Evolutionary conservation across 2,329 filamentous ascomycete species (phyloP), one percentile per base, ranked within the genome.

Genomic region (Septoria petroselini): DNA sequence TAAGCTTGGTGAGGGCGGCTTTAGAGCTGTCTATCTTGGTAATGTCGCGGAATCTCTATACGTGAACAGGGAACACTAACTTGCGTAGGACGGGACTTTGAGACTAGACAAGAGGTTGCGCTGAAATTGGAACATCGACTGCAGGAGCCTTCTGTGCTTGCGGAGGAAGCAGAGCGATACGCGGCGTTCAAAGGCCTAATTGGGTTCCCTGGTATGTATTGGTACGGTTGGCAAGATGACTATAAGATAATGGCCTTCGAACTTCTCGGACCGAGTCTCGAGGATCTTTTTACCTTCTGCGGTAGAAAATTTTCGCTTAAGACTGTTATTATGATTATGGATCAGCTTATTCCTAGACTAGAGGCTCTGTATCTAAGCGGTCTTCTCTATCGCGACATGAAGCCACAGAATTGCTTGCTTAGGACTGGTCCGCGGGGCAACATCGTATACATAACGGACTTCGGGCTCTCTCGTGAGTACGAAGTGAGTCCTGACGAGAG

Each of bases 161-260:
- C 41, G 42, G 58, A 53, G 7, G 53, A 61, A 49, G 44, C 47
- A 38, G 43, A 52, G 9, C 50, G 50, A 34, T 60, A 57, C 30
- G 21, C 41, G 9, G 35, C 25, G 46, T 52, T 59, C 27, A 14
- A 52, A 33, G 48, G 46, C 40, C 17, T 44, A 8, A 9, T 31
- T 21, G 57, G 58, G 9, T 57, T 58, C 18, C 56, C 52, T 11
- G 12, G 57, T 9, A 11, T 58, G 14, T 53, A 53, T 35, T 50
- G 58, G 58, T 50, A 57, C 42, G 58, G 58, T 29, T 44, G 46
- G 41, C 48, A 59, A 23, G 52, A 54, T 35, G 56, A 60, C 21
- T 60, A 54, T 48, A 55, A 41, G 31, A 41, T 59, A 15, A 60
- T 61, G 54, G 55, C 40, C 30, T 58, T 61, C 41, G 53, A 61